A percentile compares a stretch with the other conserved stretches of the same genome.
phyloP scores from a whole-genome alignment of 306 rosid genomes.

The Dalbergia oliveri region DNA sequence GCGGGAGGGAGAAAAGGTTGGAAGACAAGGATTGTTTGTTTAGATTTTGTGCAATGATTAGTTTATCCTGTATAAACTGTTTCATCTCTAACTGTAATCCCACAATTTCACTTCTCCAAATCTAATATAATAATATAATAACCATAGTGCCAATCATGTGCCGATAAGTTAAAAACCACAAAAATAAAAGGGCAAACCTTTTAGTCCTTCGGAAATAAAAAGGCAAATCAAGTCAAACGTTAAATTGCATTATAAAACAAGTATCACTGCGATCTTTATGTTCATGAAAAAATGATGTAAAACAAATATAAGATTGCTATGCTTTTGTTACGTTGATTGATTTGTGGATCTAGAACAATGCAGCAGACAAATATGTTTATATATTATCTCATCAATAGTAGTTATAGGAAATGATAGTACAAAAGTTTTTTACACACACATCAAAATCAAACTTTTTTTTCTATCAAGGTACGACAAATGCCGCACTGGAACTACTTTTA shows the following conservation, averaged over 20 bases:
- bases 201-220: neutral
- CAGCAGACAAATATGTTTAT: too few species aligned
- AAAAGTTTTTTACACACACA: too few species aligned
- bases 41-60: conserved; percentile 44
- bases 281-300: neutral
- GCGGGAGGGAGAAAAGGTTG: neutral
- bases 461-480: neutral
- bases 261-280: neutral
- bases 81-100: neutral
- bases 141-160: conserved; percentile 13
- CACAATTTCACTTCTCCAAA: conserved; percentile 3
- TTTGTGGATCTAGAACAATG: too few species aligned
- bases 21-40: neutral
- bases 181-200: neutral
- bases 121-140: neutral
- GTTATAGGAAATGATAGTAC: too few species aligned
- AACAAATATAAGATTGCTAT: too few species aligned
- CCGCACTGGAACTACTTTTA: neutral
- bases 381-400: too few species aligned
- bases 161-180: neutral
- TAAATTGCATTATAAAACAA: neutral
- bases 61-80: conserved; percentile 28
- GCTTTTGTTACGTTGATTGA: too few species aligned
- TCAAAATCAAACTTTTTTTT: too few species aligned
- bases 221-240: neutral